A percentile compares a stretch with the other conserved stretches of the same genome.
Conservation (phyloP, 306 rosid species). For the Benincasa hispida region DNA sequence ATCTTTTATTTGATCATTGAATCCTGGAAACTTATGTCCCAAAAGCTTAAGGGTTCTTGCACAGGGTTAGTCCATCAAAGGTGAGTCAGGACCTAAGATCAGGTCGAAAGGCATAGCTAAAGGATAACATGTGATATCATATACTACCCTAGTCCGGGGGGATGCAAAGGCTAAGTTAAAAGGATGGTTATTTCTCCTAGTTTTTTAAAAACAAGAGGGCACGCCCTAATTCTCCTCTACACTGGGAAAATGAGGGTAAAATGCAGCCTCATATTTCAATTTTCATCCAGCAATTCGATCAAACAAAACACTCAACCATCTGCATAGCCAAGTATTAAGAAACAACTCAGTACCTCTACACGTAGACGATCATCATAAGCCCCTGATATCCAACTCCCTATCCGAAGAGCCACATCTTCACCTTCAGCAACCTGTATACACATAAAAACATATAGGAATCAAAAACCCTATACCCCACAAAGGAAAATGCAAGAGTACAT, state of each 20-base stretch:
- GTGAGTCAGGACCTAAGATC: background rate
- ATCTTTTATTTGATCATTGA: background rate
- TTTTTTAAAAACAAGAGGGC: background rate
- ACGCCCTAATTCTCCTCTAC: background rate
- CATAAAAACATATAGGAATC: background rate
- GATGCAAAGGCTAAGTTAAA: background rate
- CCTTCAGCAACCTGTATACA: conserved; percentile 80
- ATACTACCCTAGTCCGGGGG: background rate
- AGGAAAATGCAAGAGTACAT: background rate
- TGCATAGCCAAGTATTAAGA: background rate
- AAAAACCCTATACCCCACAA: background rate
- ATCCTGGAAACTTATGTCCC: background rate
- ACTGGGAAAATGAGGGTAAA: background rate
- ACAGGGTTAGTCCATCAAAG: background rate
- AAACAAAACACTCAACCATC: background rate
- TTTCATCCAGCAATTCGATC: background rate
- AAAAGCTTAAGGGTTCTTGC: background rate
- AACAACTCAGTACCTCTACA: conserved; percentile 44
- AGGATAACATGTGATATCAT: background rate
- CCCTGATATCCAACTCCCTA: conserved; percentile 73
- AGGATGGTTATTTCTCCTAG: background rate
- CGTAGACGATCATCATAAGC: conserved; percentile 83
- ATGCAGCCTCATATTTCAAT: background rate
- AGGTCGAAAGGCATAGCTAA: background rate
- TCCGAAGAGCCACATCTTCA: conserved; percentile 48